These are phyloP conservation scores for Suillus subluteus DNA, from an alignment of 768 basidiomycete species.

Conservation along the genomic window DNA sequence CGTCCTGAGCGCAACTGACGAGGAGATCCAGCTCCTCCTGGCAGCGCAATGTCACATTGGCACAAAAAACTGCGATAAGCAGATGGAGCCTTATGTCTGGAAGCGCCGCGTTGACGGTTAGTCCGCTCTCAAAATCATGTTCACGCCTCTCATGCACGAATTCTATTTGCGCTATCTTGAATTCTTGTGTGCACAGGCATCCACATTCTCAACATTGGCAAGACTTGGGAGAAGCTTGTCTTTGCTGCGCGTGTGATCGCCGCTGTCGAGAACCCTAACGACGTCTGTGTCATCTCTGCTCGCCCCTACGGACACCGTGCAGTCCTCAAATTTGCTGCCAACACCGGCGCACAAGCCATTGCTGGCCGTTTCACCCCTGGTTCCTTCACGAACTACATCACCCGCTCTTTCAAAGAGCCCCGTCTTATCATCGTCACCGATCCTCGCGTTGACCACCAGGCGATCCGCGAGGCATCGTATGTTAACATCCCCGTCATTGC, in stretches of 20 bases:
- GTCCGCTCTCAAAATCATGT: constrained; percentile 30
- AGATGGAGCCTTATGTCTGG: constrained; percentile 98
- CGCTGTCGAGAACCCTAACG: constrained; percentile 96
- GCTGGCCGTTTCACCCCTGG: constrained; percentile 99
- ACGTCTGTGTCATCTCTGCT: constrained; percentile 97
- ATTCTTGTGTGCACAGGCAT: constrained; percentile 61
- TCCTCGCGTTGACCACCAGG: constrained; percentile 99
- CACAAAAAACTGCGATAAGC: constrained; percentile 99
- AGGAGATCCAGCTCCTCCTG: constrained; percentile 94
- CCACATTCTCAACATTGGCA: constrained; percentile 97
- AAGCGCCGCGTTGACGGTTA: constrained; percentile 94
- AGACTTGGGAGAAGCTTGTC: constrained; percentile 99
- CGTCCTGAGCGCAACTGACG: constrained; percentile 91
- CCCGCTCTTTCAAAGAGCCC: constrained; percentile 99
- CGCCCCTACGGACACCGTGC: constrained; percentile 99
- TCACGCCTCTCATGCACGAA: constrained; percentile 18
- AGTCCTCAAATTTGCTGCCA: constrained; percentile 97
- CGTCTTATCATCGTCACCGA: constrained; percentile 98
- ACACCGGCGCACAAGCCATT: constrained; percentile 98
- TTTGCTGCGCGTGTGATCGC: constrained; percentile 97
- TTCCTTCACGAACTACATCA: constrained; percentile 99
- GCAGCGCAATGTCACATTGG: constrained; percentile 97
- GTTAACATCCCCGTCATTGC: constrained; percentile 99
- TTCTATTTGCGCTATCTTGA: constrained; percentile 3
- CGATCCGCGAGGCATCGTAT: constrained; percentile 99